Evolutionary conservation across 2,329 filamentous ascomycete species (phyloP).

Genomic region (Alternaria sp.): DNA sequence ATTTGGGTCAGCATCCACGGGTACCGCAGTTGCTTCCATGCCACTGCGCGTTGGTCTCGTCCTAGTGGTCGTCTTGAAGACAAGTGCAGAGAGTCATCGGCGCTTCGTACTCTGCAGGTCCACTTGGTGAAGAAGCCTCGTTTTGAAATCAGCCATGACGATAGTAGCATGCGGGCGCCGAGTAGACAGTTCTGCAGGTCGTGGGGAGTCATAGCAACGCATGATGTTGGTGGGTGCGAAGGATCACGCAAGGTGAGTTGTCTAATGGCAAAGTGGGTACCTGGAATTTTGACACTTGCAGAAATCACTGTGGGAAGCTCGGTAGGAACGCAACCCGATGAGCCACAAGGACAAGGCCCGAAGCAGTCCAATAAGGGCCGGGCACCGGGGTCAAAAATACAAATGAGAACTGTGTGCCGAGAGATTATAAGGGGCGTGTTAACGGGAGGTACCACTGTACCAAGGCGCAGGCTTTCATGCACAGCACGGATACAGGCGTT

Average conservation of each 20-base stretch:
- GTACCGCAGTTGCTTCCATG: slow-evolving; percentile 11
- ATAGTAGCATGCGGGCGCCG: slow-evolving; percentile 31
- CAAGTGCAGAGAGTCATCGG: slow-evolving; percentile 10
- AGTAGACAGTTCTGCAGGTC: slow-evolving; percentile 36
- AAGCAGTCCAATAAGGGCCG: slow-evolving; percentile 41
- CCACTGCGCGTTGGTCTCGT: slow-evolving; percentile 8
- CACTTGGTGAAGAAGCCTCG: slow-evolving; percentile 12
- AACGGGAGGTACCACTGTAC: slow-evolving; percentile 41
- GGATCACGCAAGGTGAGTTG: slow-evolving; percentile 52
- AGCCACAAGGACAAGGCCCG: slow-evolving; percentile 33
- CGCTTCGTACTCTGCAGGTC: slow-evolving; percentile 6
- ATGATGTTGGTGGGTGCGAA: slow-evolving; percentile 29
- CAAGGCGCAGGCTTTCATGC: slow-evolving; percentile 42
- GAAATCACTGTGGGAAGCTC: slow-evolving; percentile 42
- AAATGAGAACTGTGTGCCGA: slow-evolving; percentile 49
- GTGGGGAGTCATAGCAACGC: slow-evolving; percentile 43
- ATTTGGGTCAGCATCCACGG: slow-evolving; percentile 14
- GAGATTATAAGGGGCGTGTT: slow-evolving; percentile 43
- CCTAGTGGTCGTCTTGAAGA: slow-evolving; percentile 14
- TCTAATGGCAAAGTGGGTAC: slow-evolving; percentile 43
- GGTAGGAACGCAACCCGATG: slow-evolving; percentile 36
- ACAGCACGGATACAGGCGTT: slow-evolving; percentile 46
- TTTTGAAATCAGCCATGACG: slow-evolving; percentile 13
- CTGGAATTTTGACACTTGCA: slow-evolving; percentile 34
- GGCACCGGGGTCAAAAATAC: slow-evolving; percentile 43